Evolutionary conservation across 352 stramenopile species (phyloP).

Genomic region (Phytophthora fragariae): DNA sequence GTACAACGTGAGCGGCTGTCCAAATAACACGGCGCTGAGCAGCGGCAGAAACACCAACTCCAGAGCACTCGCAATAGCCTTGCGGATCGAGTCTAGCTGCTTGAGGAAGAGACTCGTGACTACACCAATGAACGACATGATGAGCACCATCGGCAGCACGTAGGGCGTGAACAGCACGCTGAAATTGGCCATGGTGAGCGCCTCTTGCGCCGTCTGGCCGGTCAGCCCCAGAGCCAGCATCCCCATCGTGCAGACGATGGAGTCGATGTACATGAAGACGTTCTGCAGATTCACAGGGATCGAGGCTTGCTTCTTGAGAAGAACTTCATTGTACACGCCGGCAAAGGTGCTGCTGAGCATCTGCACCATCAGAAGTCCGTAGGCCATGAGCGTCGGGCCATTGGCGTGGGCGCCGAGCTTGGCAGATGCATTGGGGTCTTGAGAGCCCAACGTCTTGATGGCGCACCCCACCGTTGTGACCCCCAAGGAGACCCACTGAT

Average conservation of each 20-base stretch:
- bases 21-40: conserved; percentile 70
- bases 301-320: conserved; percentile 78
- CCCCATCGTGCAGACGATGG: conserved; percentile 69
- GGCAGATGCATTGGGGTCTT: conserved; percentile 28
- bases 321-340: conserved; percentile 85
- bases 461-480: conserved; percentile 78
- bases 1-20: conserved; percentile 62
- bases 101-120: conserved; percentile 88
- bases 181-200: conserved; percentile 56
- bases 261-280: conserved; percentile 89
- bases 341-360: conserved; percentile 87
- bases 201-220: conserved; percentile 69
- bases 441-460: conserved; percentile 76
- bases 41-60: conserved; percentile 80
- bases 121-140: conserved; percentile 85
- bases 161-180: conserved; percentile 74
- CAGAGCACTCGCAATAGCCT: conserved; percentile 79
- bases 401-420: conserved; percentile 9
- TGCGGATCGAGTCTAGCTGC: conserved; percentile 80
- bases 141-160: conserved; percentile 82
- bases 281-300: conserved; percentile 85
- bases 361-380: conserved; percentile 70
- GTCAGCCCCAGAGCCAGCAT: conserved; percentile 79
- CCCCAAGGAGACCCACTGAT: conserved; percentile 78
- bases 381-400: conserved; percentile 51